Conservation (phyloP, 1,284 basidiomycete species). For the Malassezia cuniculi region DNA sequence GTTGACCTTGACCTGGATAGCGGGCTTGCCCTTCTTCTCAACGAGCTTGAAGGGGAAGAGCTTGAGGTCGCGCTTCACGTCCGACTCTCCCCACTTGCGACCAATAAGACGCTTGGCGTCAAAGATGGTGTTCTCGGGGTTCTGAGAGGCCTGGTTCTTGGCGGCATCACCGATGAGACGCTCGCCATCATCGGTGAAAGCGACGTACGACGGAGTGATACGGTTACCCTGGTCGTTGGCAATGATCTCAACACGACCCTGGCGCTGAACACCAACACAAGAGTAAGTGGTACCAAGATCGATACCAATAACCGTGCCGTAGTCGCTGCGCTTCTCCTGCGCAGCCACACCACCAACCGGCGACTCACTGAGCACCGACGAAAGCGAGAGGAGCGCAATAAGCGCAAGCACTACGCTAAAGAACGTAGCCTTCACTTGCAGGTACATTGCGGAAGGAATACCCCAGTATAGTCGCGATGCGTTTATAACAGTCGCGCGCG, state of each 20-base stretch:
- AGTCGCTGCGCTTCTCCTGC: constrained; percentile 46
- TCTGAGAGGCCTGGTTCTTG: constrained; percentile 56
- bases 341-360: constrained; percentile 29
- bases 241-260: constrained; percentile 47
- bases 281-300: constrained; percentile 54
- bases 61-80: constrained; percentile 47
- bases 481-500: too few relatives aligned
- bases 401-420: constrained; percentile 5
- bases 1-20: constrained; percentile 39
- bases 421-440: constrained; percentile 10
- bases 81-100: constrained; percentile 49
- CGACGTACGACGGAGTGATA: constrained; percentile 46
- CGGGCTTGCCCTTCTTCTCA: constrained; percentile 44
- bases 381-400: constrained; percentile 11
- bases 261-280: constrained; percentile 64
- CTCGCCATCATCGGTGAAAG: constrained; percentile 54
- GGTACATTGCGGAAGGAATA: constrained; percentile 9
- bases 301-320: constrained; percentile 77
- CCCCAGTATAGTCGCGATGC: too few relatives aligned
- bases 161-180: constrained; percentile 59
- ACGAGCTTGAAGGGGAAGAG: constrained; percentile 48
- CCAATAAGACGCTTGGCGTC: constrained; percentile 91
- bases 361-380: constrained; percentile 5
- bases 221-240: constrained; percentile 49
- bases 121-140: constrained; percentile 79